Conservation (phyloP, 2,329 filamentous ascomycete genomes). For the Fusarium chaquense region DNA sequence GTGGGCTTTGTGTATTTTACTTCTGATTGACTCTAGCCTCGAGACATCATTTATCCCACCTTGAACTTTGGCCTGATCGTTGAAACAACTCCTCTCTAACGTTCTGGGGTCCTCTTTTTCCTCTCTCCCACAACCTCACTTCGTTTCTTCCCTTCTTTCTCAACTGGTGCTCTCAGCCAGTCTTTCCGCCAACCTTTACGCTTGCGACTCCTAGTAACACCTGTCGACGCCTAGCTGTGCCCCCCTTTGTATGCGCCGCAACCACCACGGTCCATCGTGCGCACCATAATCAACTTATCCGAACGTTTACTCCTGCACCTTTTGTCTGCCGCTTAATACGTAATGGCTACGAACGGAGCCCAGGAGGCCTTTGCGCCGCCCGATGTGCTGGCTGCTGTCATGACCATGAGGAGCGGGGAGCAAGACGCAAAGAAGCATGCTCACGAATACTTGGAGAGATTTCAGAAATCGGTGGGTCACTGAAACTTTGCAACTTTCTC, state of each 20-base stretch:
- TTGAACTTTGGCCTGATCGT: slow-evolving; percentile 40
- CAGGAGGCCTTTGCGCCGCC: slow-evolving; percentile 80
- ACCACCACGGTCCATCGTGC: slow-evolving; percentile 36
- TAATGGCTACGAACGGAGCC: slow-evolving; percentile 75
- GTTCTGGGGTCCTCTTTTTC: slow-evolving; percentile 21
- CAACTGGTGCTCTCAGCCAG: slow-evolving; percentile 18
- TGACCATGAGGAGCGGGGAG: slow-evolving; percentile 90
- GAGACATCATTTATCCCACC: slow-evolving; percentile 41
- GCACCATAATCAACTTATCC: slow-evolving; percentile 33
- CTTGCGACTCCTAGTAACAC: slow-evolving; percentile 17
- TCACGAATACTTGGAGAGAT: slow-evolving; percentile 90
- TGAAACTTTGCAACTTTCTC: not conserved
- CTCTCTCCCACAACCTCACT: slow-evolving; percentile 17
- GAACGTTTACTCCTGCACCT: slow-evolving; percentile 1
- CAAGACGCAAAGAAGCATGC: slow-evolving; percentile 87
- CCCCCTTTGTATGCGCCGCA: slow-evolving; percentile 46
- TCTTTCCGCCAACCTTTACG: slow-evolving; percentile 16
- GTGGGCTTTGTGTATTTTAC: slow-evolving; percentile 48
- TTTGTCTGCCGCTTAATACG: slow-evolving; percentile 27
- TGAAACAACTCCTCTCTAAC: slow-evolving; percentile 30
- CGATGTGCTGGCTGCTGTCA: slow-evolving; percentile 84
- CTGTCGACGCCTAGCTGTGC: slow-evolving; percentile 26
- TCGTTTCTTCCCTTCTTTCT: slow-evolving; percentile 21
- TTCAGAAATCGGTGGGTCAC: slow-evolving; percentile 90
- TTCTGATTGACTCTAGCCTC: slow-evolving; percentile 30